These are phyloP conservation scores for Geosmithia flava DNA, from an alignment of 2,329 filamentous ascomycete genomes.

Conservation along the genomic window DNA sequence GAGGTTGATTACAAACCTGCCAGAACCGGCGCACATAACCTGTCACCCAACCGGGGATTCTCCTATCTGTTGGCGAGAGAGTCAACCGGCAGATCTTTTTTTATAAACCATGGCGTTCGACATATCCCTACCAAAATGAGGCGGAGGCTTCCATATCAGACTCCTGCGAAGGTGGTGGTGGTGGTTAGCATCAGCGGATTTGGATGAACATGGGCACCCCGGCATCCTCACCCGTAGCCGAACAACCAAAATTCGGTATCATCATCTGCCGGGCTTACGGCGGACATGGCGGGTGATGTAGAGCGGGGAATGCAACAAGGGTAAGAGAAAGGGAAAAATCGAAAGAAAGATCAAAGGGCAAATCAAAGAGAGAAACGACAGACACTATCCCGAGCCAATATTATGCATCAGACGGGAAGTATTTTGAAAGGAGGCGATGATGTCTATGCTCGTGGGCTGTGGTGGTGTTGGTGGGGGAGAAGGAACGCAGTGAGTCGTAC, in stretches of 20 bases:
- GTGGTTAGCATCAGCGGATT: background rate
- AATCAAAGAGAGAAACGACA: no score
- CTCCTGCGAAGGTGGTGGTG: slow-evolving; percentile 36
- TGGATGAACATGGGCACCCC: background rate
- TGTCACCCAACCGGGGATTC: slow-evolving; percentile 80
- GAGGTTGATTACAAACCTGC: slow-evolving; percentile 56
- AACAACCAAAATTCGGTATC: slow-evolving; percentile 80
- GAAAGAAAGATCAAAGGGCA: background rate
- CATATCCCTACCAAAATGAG: slow-evolving; percentile 64
- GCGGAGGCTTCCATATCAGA: slow-evolving; percentile 96
- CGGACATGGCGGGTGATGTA: background rate
- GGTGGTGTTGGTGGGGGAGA: background rate
- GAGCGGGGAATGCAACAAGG: background rate
- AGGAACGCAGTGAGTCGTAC: background rate
- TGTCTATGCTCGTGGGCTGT: background rate
- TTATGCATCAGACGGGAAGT: no score
- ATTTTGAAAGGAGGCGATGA: background rate
- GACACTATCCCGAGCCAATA: no score
- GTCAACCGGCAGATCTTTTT: background rate
- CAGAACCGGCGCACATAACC: slow-evolving; percentile 94
- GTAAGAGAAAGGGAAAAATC: background rate
- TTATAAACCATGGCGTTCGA: background rate
- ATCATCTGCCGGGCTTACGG: background rate
- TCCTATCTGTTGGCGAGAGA: slow-evolving; percentile 47
- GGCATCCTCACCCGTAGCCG: slow-evolving; percentile 66